Evolutionary conservation across 2,329 filamentous ascomycete species (phyloP).

Genomic region (Chaetoscypha palmicola): DNA sequence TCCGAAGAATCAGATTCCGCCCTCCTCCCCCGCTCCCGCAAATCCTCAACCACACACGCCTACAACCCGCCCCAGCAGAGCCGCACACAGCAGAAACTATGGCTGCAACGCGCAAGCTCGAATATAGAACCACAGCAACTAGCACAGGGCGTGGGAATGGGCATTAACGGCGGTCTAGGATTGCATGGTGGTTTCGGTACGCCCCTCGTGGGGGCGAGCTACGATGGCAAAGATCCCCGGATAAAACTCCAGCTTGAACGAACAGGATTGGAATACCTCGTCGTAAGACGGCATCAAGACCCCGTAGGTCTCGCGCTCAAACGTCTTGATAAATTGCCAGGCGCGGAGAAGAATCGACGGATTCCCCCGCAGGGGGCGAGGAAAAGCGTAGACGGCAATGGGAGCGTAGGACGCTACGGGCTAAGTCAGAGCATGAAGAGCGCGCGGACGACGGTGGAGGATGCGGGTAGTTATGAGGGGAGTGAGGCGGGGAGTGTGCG

Average conservation of each 20-base stretch:
- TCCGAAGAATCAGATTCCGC: constrained; percentile 36
- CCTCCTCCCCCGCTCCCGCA: constrained; percentile 37
- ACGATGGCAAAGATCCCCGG: constrained; percentile 55
- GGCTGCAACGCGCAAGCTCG: constrained; percentile 66
- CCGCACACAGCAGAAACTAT: constrained; percentile 68
- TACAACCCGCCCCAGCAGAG: constrained; percentile 42
- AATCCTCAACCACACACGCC: constrained; percentile 19
- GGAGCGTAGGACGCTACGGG: constrained; percentile 28
- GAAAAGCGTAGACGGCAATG: constrained; percentile 28
- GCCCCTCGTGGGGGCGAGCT: constrained; percentile 40
- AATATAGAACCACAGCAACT: constrained; percentile 58
- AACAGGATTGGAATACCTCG: constrained; percentile 66
- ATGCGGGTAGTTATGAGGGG: constrained; percentile 18
- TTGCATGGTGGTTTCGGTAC: constrained; percentile 13
- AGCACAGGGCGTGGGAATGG: constrained; percentile 33
- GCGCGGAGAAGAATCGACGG: constrained; percentile 42
- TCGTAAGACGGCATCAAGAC: constrained; percentile 65
- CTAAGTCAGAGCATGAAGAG: constrained; percentile 37
- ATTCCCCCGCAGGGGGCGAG: constrained; percentile 35
- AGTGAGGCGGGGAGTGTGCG: constrained; percentile 10
- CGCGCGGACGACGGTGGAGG: constrained; percentile 10
- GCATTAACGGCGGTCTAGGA: constrained; percentile 23
- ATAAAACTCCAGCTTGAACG: constrained; percentile 60
- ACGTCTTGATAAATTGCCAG: constrained; percentile 46
- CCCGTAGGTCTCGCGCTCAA: constrained; percentile 57